Conservation (phyloP, 768 basidiomycete genomes). For the Leccinellum rugosiceps region DNA sequence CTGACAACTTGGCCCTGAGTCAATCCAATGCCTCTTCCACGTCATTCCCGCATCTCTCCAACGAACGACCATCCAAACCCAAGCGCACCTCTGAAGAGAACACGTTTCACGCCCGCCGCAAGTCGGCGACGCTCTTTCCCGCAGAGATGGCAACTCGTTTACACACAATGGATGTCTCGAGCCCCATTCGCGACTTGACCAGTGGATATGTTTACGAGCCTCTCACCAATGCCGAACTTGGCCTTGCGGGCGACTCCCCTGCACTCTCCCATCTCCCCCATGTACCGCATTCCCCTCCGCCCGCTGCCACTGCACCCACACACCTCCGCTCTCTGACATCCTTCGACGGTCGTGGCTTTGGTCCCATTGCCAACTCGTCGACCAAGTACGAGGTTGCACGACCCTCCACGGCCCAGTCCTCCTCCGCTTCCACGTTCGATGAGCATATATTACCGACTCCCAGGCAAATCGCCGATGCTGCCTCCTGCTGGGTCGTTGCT, state of each 20-base stretch:
- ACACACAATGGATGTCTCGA: conserved; percentile 31
- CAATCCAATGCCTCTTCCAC: conserved; percentile 24
- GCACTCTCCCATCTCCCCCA: conserved; percentile 16
- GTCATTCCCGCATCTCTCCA: conserved; percentile 23
- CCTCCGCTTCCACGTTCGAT: conserved; percentile 26
- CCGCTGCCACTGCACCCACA: conserved; percentile 2
- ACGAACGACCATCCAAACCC: conserved; percentile 23
- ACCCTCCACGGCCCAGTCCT: conserved; percentile 14
- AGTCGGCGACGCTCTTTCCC: conserved; percentile 33
- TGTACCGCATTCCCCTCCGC: conserved; percentile 9
- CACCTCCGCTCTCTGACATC: conserved; percentile 26
- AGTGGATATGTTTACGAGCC: conserved; percentile 28
- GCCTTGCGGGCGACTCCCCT: conserved; percentile 10
- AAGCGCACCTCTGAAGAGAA: conserved; percentile 30
- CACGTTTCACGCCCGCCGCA: conserved; percentile 35
- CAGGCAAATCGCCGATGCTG: conserved; percentile 58
- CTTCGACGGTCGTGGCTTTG: conserved; percentile 12
- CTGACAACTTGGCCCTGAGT: conserved; percentile 24
- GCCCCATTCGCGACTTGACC: conserved; percentile 20
- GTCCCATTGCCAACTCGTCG: neutral
- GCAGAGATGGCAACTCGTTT: conserved; percentile 26
- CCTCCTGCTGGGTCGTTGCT: conserved; percentile 59
- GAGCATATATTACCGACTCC: conserved; percentile 52
- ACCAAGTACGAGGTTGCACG: conserved; percentile 11
- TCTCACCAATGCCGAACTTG: conserved; percentile 29